These are phyloP conservation scores for Neurospora sp. DNA, from an alignment of 495 filamentous ascomycete genomes.

Conservation along the genomic window DNA sequence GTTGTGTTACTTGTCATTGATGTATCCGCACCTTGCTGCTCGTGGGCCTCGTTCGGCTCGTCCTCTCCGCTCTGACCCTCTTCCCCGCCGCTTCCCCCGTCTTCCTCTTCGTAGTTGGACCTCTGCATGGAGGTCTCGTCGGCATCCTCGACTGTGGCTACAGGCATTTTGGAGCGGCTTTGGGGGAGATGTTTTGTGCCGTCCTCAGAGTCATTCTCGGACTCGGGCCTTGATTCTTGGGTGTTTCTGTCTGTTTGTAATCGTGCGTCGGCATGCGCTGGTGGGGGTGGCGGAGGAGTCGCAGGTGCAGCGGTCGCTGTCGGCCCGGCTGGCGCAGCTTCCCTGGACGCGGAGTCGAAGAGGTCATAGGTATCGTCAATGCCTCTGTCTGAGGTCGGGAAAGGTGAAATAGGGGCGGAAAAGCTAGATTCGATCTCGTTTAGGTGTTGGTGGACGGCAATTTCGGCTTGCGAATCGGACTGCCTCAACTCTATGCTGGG, in stretches of 20 bases:
- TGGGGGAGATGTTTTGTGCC: neutral
- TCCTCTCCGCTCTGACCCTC: neutral
- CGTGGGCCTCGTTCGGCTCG: conserved; percentile 1
- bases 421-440: conserved; percentile 89
- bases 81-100: neutral
- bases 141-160: conserved; percentile 4
- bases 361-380: conserved; percentile 53
- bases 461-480: conserved; percentile 35
- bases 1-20: conserved; percentile 33
- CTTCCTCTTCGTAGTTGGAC: neutral
- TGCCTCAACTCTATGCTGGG: conserved; percentile 27
- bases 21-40: conserved; percentile 23
- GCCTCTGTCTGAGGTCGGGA: conserved; percentile 29
- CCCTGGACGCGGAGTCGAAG: conserved; percentile 41
- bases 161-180: neutral
- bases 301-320: conserved; percentile 1
- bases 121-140: no score
- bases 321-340: conserved; percentile 4
- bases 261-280: conserved; percentile 1
- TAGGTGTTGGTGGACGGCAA: conserved; percentile 45
- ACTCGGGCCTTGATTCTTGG: neutral
- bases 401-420: conserved; percentile 44
- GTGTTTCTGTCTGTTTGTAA: neutral
- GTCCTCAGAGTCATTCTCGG: neutral
- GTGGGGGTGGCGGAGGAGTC: neutral